These are phyloP conservation scores for Trichosporon asahii DNA, from an alignment of 1,284 basidiomycete genomes.

Conservation along the genomic window DNA sequence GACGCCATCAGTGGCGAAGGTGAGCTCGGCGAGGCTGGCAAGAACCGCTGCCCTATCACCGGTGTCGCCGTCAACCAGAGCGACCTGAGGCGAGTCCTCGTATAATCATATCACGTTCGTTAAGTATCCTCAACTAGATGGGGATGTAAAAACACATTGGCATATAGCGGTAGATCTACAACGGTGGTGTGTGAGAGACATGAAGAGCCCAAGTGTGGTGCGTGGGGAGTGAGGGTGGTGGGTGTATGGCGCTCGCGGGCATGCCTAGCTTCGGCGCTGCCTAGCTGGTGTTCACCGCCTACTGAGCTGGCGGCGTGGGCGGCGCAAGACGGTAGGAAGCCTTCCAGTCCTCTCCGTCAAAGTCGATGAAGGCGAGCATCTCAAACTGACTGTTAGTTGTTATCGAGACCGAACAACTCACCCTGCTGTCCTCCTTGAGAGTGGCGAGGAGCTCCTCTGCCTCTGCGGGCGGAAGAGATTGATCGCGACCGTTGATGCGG, in stretches of 20 bases:
- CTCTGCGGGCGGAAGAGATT: constrained; percentile 32
- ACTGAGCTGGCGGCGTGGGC: constrained; percentile 16
- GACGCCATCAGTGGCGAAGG: constrained; percentile 67
- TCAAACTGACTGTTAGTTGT: constrained; percentile 32
- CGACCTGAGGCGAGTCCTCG: constrained; percentile 82
- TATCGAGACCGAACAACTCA: constrained; percentile 22
- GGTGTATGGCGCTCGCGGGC: not conserved
- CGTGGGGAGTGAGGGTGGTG: not conserved
- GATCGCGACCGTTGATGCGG: constrained; percentile 36
- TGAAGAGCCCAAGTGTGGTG: not conserved
- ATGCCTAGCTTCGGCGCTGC: not conserved
- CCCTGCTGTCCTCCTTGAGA: constrained; percentile 34
- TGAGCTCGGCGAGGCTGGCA: constrained; percentile 32
- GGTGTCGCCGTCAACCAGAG: constrained; percentile 67
- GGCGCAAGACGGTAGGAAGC: constrained; percentile 33
- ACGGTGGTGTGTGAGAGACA: not conserved
- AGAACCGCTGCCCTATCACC: constrained; percentile 80
- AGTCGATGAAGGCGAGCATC: constrained; percentile 33
- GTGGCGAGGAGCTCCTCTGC: constrained; percentile 33
- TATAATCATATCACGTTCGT: constrained; percentile 48
- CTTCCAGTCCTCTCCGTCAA: constrained; percentile 47
- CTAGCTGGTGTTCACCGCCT: not conserved
- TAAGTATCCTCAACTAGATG: not conserved
- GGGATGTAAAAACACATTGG: constrained; percentile 7
- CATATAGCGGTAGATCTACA: constrained; percentile 4